Conservation (phyloP, 805 yeast species). For the Wickerhamiella brachini region DNA sequence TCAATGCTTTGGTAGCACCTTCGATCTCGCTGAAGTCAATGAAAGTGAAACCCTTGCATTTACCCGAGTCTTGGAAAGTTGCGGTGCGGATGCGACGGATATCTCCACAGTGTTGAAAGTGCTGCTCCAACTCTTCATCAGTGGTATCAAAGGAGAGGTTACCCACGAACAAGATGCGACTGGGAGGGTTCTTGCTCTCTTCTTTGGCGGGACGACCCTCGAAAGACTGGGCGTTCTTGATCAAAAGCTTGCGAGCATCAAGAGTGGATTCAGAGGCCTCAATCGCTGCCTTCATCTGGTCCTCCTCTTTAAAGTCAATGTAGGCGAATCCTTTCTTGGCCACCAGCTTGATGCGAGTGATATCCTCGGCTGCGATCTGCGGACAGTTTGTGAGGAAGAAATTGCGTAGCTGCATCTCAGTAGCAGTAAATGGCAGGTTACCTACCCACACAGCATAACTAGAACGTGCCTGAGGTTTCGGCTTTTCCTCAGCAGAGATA, state of each 20-base stretch:
- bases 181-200: conserved; percentile 62
- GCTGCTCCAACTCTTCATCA: conserved; percentile 59
- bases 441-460: conserved; percentile 82
- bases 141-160: conserved; percentile 88
- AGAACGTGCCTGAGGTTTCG: conserved; percentile 14
- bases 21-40: conserved; percentile 69
- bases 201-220: conserved; percentile 72
- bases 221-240: conserved; percentile 65
- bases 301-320: conserved; percentile 55
- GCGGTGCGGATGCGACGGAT: conserved; percentile 84
- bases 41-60: conserved; percentile 93
- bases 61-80: conserved; percentile 92
- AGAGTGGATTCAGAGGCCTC: conserved; percentile 55
- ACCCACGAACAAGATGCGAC: conserved; percentile 81
- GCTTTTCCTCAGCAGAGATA: conserved; percentile 18
- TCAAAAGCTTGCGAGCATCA: conserved; percentile 75
- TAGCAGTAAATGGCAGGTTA: conserved; percentile 73
- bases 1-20: conserved; percentile 73
- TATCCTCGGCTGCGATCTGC: conserved; percentile 40
- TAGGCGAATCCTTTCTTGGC: conserved; percentile 69
- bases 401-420: conserved; percentile 53
- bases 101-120: conserved; percentile 85
- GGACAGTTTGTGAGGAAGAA: conserved; percentile 44
- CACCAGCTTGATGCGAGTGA: conserved; percentile 74
- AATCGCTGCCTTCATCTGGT: conserved; percentile 49